A percentile compares a stretch with the other conserved stretches of the same genome.
Conservation (phyloP, 805 yeast genomes). For the Metschnikowia lunata region DNA sequence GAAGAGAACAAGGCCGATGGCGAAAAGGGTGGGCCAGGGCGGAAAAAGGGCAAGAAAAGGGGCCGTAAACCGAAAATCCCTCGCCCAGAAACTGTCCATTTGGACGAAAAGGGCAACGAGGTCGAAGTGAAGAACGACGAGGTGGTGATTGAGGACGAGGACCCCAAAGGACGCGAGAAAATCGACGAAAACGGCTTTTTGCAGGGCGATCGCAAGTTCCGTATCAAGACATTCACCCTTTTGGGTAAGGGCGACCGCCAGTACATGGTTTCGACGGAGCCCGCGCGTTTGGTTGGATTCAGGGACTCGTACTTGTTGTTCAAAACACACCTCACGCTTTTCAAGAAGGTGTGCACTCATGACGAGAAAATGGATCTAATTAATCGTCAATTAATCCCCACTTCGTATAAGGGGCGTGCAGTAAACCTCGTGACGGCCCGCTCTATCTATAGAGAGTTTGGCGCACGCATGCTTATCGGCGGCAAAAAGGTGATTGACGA, state of each 20-base stretch:
- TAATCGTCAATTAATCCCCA: constrained; percentile 75
- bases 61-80: constrained; percentile 39
- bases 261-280: constrained; percentile 92
- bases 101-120: constrained; percentile 68
- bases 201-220: constrained; percentile 66
- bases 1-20: neutral
- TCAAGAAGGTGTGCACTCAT: constrained; percentile 67
- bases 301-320: constrained; percentile 86
- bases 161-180: constrained; percentile 73
- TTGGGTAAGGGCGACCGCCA: constrained; percentile 62
- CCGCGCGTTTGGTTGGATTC: constrained; percentile 92
- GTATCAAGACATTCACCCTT: constrained; percentile 65
- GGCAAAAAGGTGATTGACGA: constrained; percentile 85
- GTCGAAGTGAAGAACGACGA: constrained; percentile 69
- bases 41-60: constrained; percentile 25
- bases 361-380: constrained; percentile 82
- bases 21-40: constrained; percentile 20
- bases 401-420: constrained; percentile 84
- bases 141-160: constrained; percentile 63
- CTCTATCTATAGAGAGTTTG: constrained; percentile 86
- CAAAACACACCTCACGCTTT: constrained; percentile 75
- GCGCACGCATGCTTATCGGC: constrained; percentile 73
- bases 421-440: constrained; percentile 90
- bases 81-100: constrained; percentile 37
- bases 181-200: constrained; percentile 65